These are phyloP conservation scores for Panaeolus papilionaceus DNA, from an alignment of 768 basidiomycete genomes.

Conservation along the genomic window DNA sequence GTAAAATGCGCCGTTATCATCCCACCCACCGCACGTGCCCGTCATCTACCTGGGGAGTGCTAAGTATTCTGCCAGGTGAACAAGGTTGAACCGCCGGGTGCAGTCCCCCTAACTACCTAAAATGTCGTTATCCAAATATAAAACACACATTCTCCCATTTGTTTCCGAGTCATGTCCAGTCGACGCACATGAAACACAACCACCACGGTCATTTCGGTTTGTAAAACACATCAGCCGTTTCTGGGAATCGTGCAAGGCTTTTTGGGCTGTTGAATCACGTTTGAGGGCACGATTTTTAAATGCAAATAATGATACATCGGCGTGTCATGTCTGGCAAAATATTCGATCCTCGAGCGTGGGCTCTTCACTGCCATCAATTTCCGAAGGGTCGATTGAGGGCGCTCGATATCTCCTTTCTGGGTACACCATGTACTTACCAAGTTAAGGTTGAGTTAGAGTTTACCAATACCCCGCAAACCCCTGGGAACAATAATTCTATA, in stretches of 20 bases:
- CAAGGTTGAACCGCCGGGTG: not conserved
- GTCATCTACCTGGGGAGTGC: not conserved
- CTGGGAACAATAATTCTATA: not conserved
- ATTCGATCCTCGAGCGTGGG: constrained; percentile 7
- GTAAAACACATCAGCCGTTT: not conserved
- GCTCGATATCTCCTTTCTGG: constrained; percentile 14
- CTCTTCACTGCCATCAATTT: not conserved
- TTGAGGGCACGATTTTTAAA: not conserved
- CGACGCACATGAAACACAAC: not conserved
- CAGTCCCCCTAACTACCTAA: not conserved
- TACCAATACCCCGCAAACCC: not conserved
- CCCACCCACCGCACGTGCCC: not conserved
- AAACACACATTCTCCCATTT: not conserved
- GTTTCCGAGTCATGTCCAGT: not conserved
- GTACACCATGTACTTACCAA: not conserved
- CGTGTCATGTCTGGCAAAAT: constrained; percentile 6
- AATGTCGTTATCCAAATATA: not conserved
- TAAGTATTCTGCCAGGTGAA: not conserved
- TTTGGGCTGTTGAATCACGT: not conserved
- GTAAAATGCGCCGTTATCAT: not conserved
- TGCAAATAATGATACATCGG: not conserved
- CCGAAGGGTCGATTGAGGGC: constrained; percentile 6
- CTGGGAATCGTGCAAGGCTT: not conserved
- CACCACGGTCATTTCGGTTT: constrained; percentile 9
- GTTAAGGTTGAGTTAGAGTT: not conserved